Percentiles rank a stretch among this genome's conserved stretches.
Evolutionary conservation across 2,329 filamentous ascomycete genomes (phyloP).

Genomic region (Phialemoniopsis sp.): DNA sequence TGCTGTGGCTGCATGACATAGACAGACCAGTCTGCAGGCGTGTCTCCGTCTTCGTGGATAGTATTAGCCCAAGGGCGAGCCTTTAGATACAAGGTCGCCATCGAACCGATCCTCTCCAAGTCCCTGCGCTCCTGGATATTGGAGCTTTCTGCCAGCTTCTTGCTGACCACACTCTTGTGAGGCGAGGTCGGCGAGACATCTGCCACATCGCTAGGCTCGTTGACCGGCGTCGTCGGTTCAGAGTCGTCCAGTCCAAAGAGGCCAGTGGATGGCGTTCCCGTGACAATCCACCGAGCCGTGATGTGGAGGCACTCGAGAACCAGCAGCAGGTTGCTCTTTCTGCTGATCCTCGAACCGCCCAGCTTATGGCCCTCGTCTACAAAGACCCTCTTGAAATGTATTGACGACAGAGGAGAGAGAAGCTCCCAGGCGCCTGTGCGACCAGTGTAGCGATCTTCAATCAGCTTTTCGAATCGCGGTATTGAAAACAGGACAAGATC

Average conservation of each 20-base stretch:
- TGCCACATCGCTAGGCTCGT: not conserved
- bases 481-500: slow-evolving; percentile 79
- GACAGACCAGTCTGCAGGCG: slow-evolving; percentile 63
- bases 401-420: slow-evolving; percentile 54
- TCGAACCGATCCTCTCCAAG: slow-evolving; percentile 60
- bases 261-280: slow-evolving; percentile 82
- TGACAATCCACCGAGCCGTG: slow-evolving; percentile 82
- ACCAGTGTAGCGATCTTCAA: slow-evolving; percentile 37
- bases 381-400: slow-evolving; percentile 86
- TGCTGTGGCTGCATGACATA: slow-evolving; percentile 63
- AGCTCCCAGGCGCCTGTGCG: slow-evolving; percentile 18
- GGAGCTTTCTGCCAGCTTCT: slow-evolving; percentile 26
- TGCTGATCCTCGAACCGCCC: slow-evolving; percentile 55
- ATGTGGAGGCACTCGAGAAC: slow-evolving; percentile 53
- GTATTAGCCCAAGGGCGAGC: slow-evolving; percentile 75
- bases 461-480: slow-evolving; percentile 63
- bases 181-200: not conserved
- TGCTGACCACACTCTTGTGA: not conserved
- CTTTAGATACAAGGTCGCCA: slow-evolving; percentile 68
- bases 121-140: slow-evolving; percentile 55
- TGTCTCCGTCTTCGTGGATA: slow-evolving; percentile 46
- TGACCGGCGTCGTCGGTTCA: not conserved
- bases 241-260: slow-evolving; percentile 66
- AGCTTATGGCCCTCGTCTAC: slow-evolving; percentile 90
- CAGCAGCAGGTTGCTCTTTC: slow-evolving; percentile 51